Base-by-base conservation (phyloP, 129 eudicot species). In the carrot (Daucus carota) region DNA sequence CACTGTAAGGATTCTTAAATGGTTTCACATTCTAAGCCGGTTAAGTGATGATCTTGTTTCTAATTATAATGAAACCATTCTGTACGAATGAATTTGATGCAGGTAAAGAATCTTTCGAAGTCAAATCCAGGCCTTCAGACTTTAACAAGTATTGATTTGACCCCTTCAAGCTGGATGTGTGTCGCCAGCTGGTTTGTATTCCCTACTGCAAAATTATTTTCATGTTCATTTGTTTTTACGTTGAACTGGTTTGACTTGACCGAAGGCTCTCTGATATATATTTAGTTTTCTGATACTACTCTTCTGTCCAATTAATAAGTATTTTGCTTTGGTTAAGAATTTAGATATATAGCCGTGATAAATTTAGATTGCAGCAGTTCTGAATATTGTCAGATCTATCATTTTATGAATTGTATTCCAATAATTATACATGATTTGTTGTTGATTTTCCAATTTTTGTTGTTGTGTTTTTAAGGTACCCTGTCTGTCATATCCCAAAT, bases 101-200 rank as follows among this genome's bases (percentile, higher is more conserved):
- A 85, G 88, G 73, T 85, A 1, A 33, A 1, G 46, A 81, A 68
- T 17, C 22, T 85, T 3, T 67, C 76, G 5, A 54, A 69, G 14
- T 45, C 44, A 2, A 54, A 72, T 44, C 86, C 86, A 0, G 78
- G 82, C 44, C 52, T 85, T 1, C n/a, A 65, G 69, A 47, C 84
- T 10, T 69, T 85, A 50, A 82, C 32, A 73, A 85, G 83, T 41
- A 66, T 63, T 13, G 85, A 84, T 72, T 74, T 84, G 32, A 75
- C 85, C 31, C 85, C 89, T 31, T 83, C 89, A 33, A 85, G 89
- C 80, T 85, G 89, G 89, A 77, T 85, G 84, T 77, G 84, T 6
- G 80, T 85, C 28, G 74, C 84, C 1, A n/a, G n/a, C n/a, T 85
- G 89, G 89, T 85, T 59, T n/a, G 80, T 69, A 9, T 54, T 48